Percentiles rank a stretch among this genome's conserved stretches.
Conservation (phyloP, 2,329 filamentous ascomycete species). For the Phaeomoniella chlamydospora region DNA sequence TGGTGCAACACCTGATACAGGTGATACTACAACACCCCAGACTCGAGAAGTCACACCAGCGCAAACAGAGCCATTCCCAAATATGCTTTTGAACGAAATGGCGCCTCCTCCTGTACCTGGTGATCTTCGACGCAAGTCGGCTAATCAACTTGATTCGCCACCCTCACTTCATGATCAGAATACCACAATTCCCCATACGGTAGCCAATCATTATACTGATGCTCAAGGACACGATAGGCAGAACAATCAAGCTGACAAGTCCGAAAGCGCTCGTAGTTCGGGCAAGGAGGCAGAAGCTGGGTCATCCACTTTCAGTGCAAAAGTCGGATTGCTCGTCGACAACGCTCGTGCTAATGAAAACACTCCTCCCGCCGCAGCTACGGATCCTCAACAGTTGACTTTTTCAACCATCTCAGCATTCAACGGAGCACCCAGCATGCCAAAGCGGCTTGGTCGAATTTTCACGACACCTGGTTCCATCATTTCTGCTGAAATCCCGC, state of each 20-base stretch:
- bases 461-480: slow-evolving; percentile 52
- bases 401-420: slow-evolving; percentile 4
- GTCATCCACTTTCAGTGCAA: slow-evolving; percentile 17
- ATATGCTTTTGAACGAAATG: neutral
- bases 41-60: slow-evolving; percentile 15
- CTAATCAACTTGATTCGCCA: neutral
- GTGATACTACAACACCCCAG: slow-evolving; percentile 17
- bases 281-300: slow-evolving; percentile 27
- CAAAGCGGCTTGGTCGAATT: slow-evolving; percentile 45
- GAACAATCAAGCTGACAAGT: neutral
- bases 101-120: neutral
- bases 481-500: slow-evolving; percentile 44
- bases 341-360: neutral
- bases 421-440: slow-evolving; percentile 14
- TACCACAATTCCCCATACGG: slow-evolving; percentile 13
- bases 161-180: slow-evolving; percentile 14
- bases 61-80: slow-evolving; percentile 6
- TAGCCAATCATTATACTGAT: slow-evolving; percentile 6
- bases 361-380: slow-evolving; percentile 2
- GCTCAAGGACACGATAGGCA: slow-evolving; percentile 6
- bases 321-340: slow-evolving; percentile 8
- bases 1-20: slow-evolving; percentile 15
- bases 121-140: neutral
- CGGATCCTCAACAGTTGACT: slow-evolving; percentile 8
- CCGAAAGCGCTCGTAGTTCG: slow-evolving; percentile 14